Percentiles rank a stretch among this genome's conserved stretches.
phyloP scores from a whole-genome alignment of 2,329 filamentous ascomycete genomes.

The Diaporthe nobilis region DNA sequence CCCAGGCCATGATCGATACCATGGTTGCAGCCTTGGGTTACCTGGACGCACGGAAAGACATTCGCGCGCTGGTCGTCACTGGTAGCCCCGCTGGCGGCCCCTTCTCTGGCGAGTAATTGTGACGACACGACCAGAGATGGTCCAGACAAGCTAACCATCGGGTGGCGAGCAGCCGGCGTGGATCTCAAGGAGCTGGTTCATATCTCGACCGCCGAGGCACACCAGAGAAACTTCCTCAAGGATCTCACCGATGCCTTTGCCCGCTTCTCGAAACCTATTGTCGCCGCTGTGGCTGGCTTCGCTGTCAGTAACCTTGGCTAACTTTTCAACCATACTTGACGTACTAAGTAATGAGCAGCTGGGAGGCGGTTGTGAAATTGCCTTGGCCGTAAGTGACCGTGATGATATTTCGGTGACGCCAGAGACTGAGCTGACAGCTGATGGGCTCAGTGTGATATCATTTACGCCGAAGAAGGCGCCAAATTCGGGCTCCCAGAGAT shows the following conservation, averaged over 20 bases:
- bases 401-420: not conserved
- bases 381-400: constrained; percentile 55
- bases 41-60: constrained; percentile 45
- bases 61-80: constrained; percentile 56
- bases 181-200: constrained; percentile 45
- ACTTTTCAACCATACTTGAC: not conserved
- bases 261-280: constrained; percentile 60
- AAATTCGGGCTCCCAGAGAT: constrained; percentile 52
- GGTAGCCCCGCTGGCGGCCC: constrained; percentile 50
- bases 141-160: not conserved
- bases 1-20: constrained; percentile 59
- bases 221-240: constrained; percentile 51
- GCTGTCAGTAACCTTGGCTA: constrained; percentile 56
- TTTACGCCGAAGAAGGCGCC: constrained; percentile 48
- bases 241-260: constrained; percentile 57
- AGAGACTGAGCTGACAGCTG: constrained; percentile 15
- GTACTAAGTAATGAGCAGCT: constrained; percentile 51
- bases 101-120: constrained; percentile 53
- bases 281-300: constrained; percentile 65
- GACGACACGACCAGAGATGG: constrained; percentile 5
- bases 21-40: constrained; percentile 51
- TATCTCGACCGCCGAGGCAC: constrained; percentile 45
- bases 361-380: constrained; percentile 66
- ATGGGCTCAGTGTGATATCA: constrained; percentile 53
- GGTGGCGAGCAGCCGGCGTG: constrained; percentile 40